A percentile compares a stretch with the other conserved stretches of the same genome.
phyloP scores from a whole-genome alignment of 352 stramenopile genomes.

The Globisporangium abappressorium region DNA sequence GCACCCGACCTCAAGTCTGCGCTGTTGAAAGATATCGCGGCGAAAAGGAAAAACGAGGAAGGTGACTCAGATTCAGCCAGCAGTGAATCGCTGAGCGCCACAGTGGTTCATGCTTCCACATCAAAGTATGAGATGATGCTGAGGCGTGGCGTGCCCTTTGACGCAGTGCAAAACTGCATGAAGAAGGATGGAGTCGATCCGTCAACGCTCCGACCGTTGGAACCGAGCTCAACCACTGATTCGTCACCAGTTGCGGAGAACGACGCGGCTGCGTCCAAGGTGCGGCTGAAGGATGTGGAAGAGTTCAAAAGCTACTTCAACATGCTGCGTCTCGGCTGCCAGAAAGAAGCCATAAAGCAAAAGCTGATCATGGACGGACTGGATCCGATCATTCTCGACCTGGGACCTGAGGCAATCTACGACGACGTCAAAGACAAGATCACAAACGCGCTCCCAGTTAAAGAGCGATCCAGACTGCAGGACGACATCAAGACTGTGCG shows the following conservation, averaged over 20 bases:
- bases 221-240: constrained; percentile 1
- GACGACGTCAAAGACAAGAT: constrained; percentile 65
- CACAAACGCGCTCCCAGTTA: constrained; percentile 11
- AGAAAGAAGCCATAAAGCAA: constrained; percentile 86
- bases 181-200: constrained; percentile 55
- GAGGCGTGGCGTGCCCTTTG: constrained; percentile 62
- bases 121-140: constrained; percentile 67
- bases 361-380: constrained; percentile 91
- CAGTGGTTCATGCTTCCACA: neutral
- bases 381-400: constrained; percentile 60
- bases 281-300: constrained; percentile 57
- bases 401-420: constrained; percentile 58
- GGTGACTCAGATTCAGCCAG: neutral
- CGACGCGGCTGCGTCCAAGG: neutral
- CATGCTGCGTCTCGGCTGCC: constrained; percentile 92
- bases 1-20: constrained; percentile 12
- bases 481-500: constrained; percentile 66
- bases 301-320: constrained; percentile 90
- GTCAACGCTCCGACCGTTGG: constrained; percentile 24
- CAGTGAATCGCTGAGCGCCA: neutral
- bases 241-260: neutral
- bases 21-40: constrained; percentile 4
- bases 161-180: constrained; percentile 76
- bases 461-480: constrained; percentile 36
- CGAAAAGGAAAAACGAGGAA: neutral